phyloP scores from a whole-genome alignment of 306 rosid species.

The Cucurbita argyrosperma region DNA sequence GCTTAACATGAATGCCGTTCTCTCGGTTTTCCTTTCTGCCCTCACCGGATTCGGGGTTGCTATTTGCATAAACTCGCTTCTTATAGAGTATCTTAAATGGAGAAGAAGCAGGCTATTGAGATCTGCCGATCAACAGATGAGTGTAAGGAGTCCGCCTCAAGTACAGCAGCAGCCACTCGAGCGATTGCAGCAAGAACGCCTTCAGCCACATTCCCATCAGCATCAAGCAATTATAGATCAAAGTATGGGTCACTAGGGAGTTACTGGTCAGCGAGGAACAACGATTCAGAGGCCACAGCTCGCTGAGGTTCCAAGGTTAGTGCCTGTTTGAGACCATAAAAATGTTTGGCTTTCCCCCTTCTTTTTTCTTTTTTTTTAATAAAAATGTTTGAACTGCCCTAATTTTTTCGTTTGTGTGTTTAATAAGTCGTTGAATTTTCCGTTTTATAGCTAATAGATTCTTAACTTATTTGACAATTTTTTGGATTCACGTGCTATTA shows the following conservation, averaged over 20 bases:
- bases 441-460: too few species aligned
- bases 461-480: too few species aligned
- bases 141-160: conserved; percentile 10
- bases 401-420: too few species aligned
- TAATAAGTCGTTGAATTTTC: too few species aligned
- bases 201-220: not conserved
- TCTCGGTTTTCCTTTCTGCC: conserved; percentile 54
- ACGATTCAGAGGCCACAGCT: not conserved
- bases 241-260: not conserved
- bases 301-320: conserved; percentile 1
- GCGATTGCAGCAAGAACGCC: not conserved
- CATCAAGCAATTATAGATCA: not conserved
- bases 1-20: conserved; percentile 43
- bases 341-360: not conserved
- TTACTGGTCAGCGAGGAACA: not conserved
- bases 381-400: too few species aligned
- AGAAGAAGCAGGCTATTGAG: conserved; percentile 32
- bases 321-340: not conserved
- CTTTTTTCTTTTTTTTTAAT: not conserved
- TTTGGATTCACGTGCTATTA: too few species aligned
- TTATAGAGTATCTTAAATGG: conserved; percentile 51
- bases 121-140: not conserved
- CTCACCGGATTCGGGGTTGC: conserved; percentile 71
- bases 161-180: conserved; percentile 11
- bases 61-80: conserved; percentile 42